Conservation (phyloP, 2,329 filamentous ascomycete genomes). For the Sclerotiophoma versabilis region DNA sequence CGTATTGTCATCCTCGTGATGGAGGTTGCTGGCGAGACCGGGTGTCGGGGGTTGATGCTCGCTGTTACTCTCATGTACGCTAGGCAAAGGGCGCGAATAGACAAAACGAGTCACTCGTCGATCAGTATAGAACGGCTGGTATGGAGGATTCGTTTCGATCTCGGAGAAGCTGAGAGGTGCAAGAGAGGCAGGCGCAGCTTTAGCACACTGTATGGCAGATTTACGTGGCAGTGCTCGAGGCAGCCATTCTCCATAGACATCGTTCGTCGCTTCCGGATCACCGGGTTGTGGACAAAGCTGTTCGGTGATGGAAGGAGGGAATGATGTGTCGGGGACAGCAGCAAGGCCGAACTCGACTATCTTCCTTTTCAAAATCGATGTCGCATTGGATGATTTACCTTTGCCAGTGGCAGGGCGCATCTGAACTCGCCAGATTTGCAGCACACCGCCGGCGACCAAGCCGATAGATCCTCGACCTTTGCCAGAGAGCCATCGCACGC, state of each 20-base stretch:
- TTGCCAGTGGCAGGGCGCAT: constrained; percentile 54
- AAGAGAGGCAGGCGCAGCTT: constrained; percentile 47
- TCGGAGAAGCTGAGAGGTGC: constrained; percentile 71
- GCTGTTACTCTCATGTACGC: constrained; percentile 31
- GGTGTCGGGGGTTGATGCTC: constrained; percentile 33
- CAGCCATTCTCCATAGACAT: constrained; percentile 46
- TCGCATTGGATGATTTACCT: constrained; percentile 50
- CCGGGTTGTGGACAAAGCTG: constrained; percentile 40
- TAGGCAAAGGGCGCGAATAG: constrained; percentile 55
- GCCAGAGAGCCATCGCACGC: constrained; percentile 70
- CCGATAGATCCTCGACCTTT: constrained; percentile 69
- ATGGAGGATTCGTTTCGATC: constrained; percentile 94
- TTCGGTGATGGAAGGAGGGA: constrained; percentile 41
- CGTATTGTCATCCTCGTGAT: constrained; percentile 43
- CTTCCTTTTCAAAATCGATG: constrained; percentile 61
- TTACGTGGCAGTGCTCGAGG: constrained; percentile 43
- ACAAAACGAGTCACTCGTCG: constrained; percentile 80
- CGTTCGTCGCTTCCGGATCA: constrained; percentile 32
- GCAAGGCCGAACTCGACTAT: constrained; percentile 73
- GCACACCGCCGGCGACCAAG: constrained; percentile 69
- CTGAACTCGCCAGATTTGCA: constrained; percentile 69
- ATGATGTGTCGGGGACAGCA: constrained; percentile 64
- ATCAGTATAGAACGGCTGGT: constrained; percentile 95
- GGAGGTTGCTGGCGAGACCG: constrained; percentile 37
- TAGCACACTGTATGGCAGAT: constrained; percentile 12